Conservation (phyloP, 345 rosid species). For the Brassica carinata region DNA sequence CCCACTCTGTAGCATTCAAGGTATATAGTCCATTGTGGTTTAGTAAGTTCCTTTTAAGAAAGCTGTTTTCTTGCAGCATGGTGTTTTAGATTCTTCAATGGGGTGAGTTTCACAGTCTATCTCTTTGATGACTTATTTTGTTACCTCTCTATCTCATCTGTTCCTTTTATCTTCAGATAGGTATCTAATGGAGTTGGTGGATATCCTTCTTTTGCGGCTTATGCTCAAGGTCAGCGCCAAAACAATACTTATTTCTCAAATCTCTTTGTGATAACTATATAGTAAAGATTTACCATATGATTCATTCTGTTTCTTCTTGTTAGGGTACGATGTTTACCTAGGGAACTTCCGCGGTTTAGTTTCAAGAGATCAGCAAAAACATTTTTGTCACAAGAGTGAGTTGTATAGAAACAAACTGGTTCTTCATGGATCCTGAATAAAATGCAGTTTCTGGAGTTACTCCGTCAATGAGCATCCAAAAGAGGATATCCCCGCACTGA, state of each 20-base stretch:
- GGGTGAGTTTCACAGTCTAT: slow-evolving; percentile 62
- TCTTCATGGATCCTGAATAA: slow-evolving; percentile 16
- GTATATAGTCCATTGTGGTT: too few species aligned
- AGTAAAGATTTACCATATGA: neutral
- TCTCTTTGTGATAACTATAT: neutral
- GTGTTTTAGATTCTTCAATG: slow-evolving; percentile 90
- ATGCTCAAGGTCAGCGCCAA: slow-evolving; percentile 68
- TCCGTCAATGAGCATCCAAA: slow-evolving; percentile 91
- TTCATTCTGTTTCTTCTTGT: neutral
- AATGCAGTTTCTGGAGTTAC: slow-evolving; percentile 82
- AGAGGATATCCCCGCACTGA: slow-evolving; percentile 85
- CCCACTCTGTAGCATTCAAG: too few species aligned
- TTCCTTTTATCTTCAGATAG: slow-evolving; percentile 57
- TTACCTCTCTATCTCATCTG: neutral
- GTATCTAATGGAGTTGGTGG: slow-evolving; percentile 95
- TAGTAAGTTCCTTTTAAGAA: slow-evolving; percentile 30
- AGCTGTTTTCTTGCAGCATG: slow-evolving; percentile 91
- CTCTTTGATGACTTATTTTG: neutral
- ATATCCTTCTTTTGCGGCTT: slow-evolving; percentile 97
- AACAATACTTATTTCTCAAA: too few species aligned
- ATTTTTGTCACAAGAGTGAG: slow-evolving; percentile 77
- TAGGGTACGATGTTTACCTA: slow-evolving; percentile 90
- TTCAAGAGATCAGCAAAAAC: slow-evolving; percentile 88
- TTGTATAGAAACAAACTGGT: slow-evolving; percentile 4
- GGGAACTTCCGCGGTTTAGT: slow-evolving; percentile 94